Evolutionary conservation across 2,329 filamentous ascomycete species (phyloP), one percentile per base, ranked within the genome.

Genomic region (Myriangium duriaei): DNA sequence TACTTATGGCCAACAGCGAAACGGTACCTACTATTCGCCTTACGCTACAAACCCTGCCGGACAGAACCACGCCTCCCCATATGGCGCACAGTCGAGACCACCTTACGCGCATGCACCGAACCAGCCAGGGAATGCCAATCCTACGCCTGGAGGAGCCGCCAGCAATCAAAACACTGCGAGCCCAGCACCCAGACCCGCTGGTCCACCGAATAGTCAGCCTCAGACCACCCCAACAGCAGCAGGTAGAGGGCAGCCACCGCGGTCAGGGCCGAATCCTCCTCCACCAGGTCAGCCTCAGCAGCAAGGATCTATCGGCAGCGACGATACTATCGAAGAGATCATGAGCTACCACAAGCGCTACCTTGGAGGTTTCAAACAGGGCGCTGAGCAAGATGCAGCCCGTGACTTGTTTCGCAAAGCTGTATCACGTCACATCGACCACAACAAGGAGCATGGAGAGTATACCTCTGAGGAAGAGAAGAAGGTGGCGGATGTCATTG

Each of bases 11-110:
- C 30, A 32, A 21, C 42, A 45, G 16, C 42, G 37, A 24, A 42
- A 41, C 17, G 45, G 43, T 6, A 44, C 39, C 7, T 47, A 47
- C 32, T 47, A 45, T 13, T 47, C 45, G 14, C 45, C 45, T 9
- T 47, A 47, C 33, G 45, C 45, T n/a, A 34, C 43, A 3, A 45
- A 42, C 17, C 41, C 44, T 17, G 38, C 34, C 24, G 26, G 40
- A 15, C 38, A 39, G 17, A 29, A 37, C 19, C 34, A 38, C 13
- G 35, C 21, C 4, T 45, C 43, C 9, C 41, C 41, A 2, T 45
- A 45, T 37, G 43, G 38, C 12, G 41, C 43, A 7, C 43, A 39
- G 7, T 33, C 37, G 13, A 36, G 43, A 21, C 41, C 41, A 4
- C 43, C 43, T 5, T 43, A 45, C 24, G 26, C 37, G 11, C 37